phyloP scores from a whole-genome alignment of 2,329 filamentous ascomycete species.

The Aureobasidium sp. region DNA sequence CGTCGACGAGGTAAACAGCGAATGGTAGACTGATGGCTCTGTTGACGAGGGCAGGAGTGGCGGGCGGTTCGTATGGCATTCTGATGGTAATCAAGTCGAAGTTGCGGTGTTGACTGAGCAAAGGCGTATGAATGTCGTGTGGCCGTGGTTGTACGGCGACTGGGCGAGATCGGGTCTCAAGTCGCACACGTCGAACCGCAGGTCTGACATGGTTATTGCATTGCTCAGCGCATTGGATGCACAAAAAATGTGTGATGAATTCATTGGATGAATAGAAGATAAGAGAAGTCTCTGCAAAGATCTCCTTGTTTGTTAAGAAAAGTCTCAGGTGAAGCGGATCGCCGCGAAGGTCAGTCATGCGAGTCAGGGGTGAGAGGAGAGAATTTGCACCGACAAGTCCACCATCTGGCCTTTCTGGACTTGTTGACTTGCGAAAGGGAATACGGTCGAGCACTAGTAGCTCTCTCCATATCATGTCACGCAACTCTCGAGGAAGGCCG shows the following conservation, averaged over 20 bases:
- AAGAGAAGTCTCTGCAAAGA: background rate
- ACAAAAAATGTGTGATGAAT: background rate
- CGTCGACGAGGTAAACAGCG: background rate
- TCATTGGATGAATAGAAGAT: background rate
- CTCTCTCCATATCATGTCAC: slow-evolving; percentile 2
- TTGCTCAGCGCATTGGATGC: background rate
- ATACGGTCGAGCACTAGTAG: background rate
- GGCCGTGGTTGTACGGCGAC: background rate
- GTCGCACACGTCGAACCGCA: background rate
- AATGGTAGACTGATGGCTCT: background rate
- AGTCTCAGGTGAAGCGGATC: background rate
- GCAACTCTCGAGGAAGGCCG: background rate
- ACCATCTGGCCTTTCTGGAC: background rate
- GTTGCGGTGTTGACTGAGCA: background rate
- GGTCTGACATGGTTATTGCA: background rate
- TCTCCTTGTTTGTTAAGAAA: background rate
- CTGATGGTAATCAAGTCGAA: background rate
- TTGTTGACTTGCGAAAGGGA: background rate
- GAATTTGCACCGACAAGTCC: background rate
- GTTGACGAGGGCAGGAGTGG: background rate
- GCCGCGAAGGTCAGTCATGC: background rate
- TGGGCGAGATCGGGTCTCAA: background rate
- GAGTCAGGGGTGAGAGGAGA: background rate
- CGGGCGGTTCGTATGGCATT: background rate
- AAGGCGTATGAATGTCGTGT: background rate